A percentile compares a stretch with the other conserved stretches of the same genome.
Conservation (phyloP, 192 early-diverging fungal genomes). For the Ambispora gerdemannii region DNA sequence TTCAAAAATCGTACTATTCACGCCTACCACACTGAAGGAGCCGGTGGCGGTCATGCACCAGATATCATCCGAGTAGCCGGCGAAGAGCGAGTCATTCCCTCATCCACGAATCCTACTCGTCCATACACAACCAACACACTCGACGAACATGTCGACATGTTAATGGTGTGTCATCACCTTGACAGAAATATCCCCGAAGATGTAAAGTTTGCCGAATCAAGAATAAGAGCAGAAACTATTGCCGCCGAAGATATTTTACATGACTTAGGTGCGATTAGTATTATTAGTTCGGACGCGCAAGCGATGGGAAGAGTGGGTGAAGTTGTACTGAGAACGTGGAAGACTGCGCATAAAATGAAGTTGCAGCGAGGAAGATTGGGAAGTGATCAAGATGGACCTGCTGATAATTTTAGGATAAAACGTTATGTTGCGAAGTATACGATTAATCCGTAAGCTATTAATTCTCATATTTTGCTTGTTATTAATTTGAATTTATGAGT, state of each 20-base stretch:
- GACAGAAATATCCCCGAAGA: slow-evolving; percentile 92
- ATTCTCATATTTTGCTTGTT: not conserved
- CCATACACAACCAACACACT: slow-evolving; percentile 93
- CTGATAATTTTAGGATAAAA: slow-evolving; percentile 86
- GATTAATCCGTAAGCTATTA: slow-evolving; percentile 80
- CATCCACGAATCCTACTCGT: slow-evolving; percentile 94
- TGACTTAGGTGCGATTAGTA: slow-evolving; percentile 90
- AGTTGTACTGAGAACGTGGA: slow-evolving; percentile 90
- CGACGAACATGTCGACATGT: slow-evolving; percentile 98
- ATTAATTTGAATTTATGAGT: not conserved
- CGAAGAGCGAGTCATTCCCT: slow-evolving; percentile 84
- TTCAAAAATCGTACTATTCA: slow-evolving; percentile 92
- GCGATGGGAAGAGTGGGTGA: slow-evolving; percentile 98
- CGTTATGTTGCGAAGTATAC: slow-evolving; percentile 97
- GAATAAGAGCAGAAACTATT: slow-evolving; percentile 96
- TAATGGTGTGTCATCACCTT: slow-evolving; percentile 98
- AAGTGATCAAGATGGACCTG: slow-evolving; percentile 47
- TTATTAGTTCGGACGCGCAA: slow-evolving; percentile 91
- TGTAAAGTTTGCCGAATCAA: slow-evolving; percentile 93
- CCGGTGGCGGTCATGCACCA: slow-evolving; percentile 93
- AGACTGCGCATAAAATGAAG: slow-evolving; percentile 96
- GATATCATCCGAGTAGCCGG: slow-evolving; percentile 78
- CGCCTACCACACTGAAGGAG: slow-evolving; percentile 95
- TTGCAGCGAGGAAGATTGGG: slow-evolving; percentile 65
- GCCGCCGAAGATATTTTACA: slow-evolving; percentile 95